Evolutionary conservation across 2,329 filamentous ascomycete genomes (phyloP), one percentile per base, ranked within the genome.

Genomic region (Monascus ruber): DNA sequence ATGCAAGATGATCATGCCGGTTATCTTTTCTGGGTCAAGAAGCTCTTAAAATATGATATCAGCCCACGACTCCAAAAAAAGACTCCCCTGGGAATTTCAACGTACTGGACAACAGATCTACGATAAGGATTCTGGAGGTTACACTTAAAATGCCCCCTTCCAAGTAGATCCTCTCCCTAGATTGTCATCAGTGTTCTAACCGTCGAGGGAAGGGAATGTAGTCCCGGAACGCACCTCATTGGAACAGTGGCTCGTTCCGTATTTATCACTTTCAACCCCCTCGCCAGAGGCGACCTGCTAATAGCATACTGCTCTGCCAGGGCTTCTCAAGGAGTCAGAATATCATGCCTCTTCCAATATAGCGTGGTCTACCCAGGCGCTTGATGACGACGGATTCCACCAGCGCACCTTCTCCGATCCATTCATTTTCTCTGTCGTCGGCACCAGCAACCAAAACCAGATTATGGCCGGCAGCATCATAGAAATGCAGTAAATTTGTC

Each of bases 401-500:
- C n/a, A 32, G 40, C 56, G 24, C 55, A 69, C 68, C 65, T 68
- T 96, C 91, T 49, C 91, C 91, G 43, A 98, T 87, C 88, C 89
- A 96, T 40, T 82, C 81, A 76, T 95, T 95, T 58, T 98, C 91
- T 43, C 85, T 79, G 28, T 95, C 87, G 43, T 91, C 84, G 29
- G 91, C 88, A 6, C 87, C 88, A 33, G 96, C 79, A 17, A 98
- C 67, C 34, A 98, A 71, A 36, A 98, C 81, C 39, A 98, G 70
- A 56, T 94, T 96, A 64, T 91, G 93, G 9, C 91, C 91, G 3
- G 86, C 86, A 1, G 87, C 88, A 73, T 98, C 91, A 65, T 95
- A 95, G 17, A 88, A 88, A 64, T 98, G 91, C 26, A 98, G 77
- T 31, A 98, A 76, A 59, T 96, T 98, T n/a, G 86, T 93, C 55